Conservation (phyloP, 768 basidiomycete species). For the Rubroboletus satanas region DNA sequence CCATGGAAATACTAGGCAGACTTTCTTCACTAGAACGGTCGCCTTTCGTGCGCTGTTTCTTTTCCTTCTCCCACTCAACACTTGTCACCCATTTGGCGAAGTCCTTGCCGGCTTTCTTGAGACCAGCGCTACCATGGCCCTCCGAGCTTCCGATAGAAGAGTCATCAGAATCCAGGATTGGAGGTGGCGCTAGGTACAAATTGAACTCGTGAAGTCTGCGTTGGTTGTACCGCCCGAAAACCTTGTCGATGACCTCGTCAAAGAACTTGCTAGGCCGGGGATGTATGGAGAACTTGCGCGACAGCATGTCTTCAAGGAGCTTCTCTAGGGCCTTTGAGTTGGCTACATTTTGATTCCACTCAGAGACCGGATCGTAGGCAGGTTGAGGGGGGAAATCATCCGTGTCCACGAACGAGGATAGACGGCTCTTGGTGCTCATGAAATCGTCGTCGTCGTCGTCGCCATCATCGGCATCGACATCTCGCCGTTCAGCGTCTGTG, state of each 20-base stretch:
- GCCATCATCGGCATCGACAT: slow-evolving; percentile 15
- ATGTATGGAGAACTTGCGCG: slow-evolving; percentile 47
- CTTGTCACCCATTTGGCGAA: slow-evolving; percentile 34
- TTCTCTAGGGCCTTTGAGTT: slow-evolving; percentile 49
- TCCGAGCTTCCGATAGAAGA: slow-evolving; percentile 26
- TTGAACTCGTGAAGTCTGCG: slow-evolving; percentile 46
- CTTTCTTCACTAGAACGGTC: slow-evolving; percentile 29
- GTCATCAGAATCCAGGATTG: slow-evolving; percentile 17
- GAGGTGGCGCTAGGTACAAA: slow-evolving; percentile 54
- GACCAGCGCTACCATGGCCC: slow-evolving; percentile 16
- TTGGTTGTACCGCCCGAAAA: slow-evolving; percentile 50
- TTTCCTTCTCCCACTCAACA: slow-evolving; percentile 34
- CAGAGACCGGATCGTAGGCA: slow-evolving; percentile 24
- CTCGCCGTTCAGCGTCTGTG: slow-evolving; percentile 13
- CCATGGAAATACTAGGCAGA: slow-evolving; percentile 12
- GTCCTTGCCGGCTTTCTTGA: slow-evolving; percentile 32
- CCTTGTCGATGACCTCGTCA: slow-evolving; percentile 38
- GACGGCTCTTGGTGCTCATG: slow-evolving; percentile 29
- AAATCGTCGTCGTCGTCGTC: slow-evolving; percentile 30
- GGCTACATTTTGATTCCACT: slow-evolving; percentile 40
- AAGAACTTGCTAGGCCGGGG: slow-evolving; percentile 51
- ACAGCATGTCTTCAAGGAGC: slow-evolving; percentile 59
- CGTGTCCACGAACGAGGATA: slow-evolving; percentile 23
- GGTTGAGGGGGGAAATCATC: slow-evolving; percentile 16
- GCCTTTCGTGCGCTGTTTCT: slow-evolving; percentile 18